A percentile compares a stretch with the other conserved stretches of the same genome.
phyloP scores from a whole-genome alignment of 768 basidiomycete species.

The Auricularia heimuer region DNA sequence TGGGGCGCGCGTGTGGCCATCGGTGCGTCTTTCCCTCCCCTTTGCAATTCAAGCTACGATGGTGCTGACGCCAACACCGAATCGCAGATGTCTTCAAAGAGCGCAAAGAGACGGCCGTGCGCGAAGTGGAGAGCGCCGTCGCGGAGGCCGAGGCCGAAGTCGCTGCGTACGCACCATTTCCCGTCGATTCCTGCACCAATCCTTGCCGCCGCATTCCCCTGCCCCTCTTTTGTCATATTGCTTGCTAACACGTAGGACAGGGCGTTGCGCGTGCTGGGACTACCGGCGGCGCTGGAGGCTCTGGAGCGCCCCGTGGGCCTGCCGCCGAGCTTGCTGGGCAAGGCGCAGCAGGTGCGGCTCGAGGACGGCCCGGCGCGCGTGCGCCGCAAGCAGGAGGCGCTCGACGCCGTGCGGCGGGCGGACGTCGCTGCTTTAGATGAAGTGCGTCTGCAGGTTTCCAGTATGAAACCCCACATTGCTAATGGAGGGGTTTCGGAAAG shows the following conservation, averaged over 20 bases:
- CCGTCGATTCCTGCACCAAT: too few species aligned
- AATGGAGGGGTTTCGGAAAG: slow-evolving; percentile 27
- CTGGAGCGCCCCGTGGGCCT: slow-evolving; percentile 79
- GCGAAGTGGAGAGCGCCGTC: slow-evolving; percentile 51
- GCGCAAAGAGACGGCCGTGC: slow-evolving; percentile 58
- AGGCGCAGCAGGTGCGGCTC: slow-evolving; percentile 73
- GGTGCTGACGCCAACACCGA: too few species aligned
- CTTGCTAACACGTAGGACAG: too few species aligned
- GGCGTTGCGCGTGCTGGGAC: slow-evolving; percentile 56
- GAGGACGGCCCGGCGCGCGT: slow-evolving; percentile 70
- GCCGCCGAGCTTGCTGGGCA: slow-evolving; percentile 77
- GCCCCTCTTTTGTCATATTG: too few species aligned
- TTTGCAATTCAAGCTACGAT: too few species aligned
- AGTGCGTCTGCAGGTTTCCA: slow-evolving; percentile 30
- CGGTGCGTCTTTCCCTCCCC: slow-evolving; percentile 44
- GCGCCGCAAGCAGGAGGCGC: slow-evolving; percentile 60
- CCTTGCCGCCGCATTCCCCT: too few species aligned
- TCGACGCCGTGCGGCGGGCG: slow-evolving; percentile 53
- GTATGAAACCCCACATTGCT: too few species aligned
- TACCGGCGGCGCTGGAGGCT: slow-evolving; percentile 81
- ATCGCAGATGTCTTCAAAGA: slow-evolving; percentile 74
- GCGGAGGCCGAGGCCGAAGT: slow-evolving; percentile 52
- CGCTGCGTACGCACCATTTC: too few species aligned
- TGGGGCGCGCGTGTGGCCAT: slow-evolving; percentile 88
- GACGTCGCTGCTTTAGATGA: slow-evolving; percentile 62